Evolutionary conservation across 2,329 filamentous ascomycete genomes (phyloP).

Genomic region (Erysiphe pulchra): DNA sequence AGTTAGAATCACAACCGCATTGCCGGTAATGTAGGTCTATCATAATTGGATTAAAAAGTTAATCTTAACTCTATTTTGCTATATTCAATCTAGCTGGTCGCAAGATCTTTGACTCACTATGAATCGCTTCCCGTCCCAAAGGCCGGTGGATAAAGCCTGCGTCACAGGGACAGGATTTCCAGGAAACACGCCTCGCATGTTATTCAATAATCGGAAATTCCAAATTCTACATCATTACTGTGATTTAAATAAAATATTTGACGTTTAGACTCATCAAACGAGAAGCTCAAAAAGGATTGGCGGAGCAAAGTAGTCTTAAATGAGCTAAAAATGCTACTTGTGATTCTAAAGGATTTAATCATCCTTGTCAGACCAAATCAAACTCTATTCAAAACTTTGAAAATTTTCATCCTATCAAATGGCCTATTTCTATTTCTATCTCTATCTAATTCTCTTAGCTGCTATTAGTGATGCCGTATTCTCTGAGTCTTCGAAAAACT

Average conservation of each 20-base stretch:
- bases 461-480: not conserved
- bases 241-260: too few relatives aligned
- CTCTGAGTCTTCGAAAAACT: constrained; percentile 1
- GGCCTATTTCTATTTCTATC: not conserved
- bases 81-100: constrained; percentile 1
- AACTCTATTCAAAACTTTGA: too few relatives aligned
- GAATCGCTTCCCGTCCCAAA: constrained; percentile 47
- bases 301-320: too few relatives aligned
- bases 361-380: too few relatives aligned
- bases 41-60: not conserved
- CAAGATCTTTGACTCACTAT: constrained; percentile 26
- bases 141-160: constrained; percentile 48
- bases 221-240: not conserved
- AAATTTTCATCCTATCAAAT: too few relatives aligned
- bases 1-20: constrained; percentile 60
- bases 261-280: too few relatives aligned
- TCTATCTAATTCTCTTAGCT: not conserved
- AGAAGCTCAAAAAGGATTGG: too few relatives aligned
- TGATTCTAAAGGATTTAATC: too few relatives aligned
- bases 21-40: constrained; percentile 73
- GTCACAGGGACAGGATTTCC: constrained; percentile 55
- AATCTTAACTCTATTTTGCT: too few relatives aligned
- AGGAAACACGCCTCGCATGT: constrained; percentile 56
- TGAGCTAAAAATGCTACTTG: too few relatives aligned
- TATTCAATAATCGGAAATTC: constrained; percentile 9